Evolutionary conservation across 371 early-diverging fungal genomes (phyloP).

Genomic region (Apophysomyces ossiformis): DNA sequence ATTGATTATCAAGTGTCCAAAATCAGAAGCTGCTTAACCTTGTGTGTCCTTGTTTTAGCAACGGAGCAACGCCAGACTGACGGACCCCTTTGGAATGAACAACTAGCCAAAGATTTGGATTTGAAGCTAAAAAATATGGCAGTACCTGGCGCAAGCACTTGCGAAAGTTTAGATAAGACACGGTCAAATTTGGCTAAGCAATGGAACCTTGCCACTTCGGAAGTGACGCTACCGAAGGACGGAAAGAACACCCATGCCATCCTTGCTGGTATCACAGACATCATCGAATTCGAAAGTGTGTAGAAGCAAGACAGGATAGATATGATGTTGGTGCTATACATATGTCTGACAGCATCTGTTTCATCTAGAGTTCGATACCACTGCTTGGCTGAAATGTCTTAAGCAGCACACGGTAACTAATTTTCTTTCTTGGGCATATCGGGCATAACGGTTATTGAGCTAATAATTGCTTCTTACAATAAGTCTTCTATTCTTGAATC

Average conservation of each 20-base stretch:
- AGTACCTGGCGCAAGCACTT: slow-evolving; percentile 30
- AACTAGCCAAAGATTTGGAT: slow-evolving; percentile 35
- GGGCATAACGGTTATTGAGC: background rate
- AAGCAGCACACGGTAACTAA: slow-evolving; percentile 18
- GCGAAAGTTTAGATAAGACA: slow-evolving; percentile 15
- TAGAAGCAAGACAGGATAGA: background rate
- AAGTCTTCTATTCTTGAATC: slow-evolving; percentile 15
- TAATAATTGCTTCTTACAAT: background rate
- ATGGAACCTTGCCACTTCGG: slow-evolving; percentile 3
- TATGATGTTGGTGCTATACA: background rate
- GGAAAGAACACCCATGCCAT: slow-evolving; percentile 32
- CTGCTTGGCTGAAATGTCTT: slow-evolving; percentile 11
- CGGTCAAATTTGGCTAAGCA: slow-evolving; percentile 14
- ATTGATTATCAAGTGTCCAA: background rate
- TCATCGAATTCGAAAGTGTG: slow-evolving; percentile 26
- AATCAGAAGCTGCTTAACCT: background rate
- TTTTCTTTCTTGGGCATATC: background rate
- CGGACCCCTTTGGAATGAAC: slow-evolving; percentile 49
- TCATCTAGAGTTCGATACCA: slow-evolving; percentile 4
- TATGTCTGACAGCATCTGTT: background rate
- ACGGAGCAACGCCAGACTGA: slow-evolving; percentile 31
- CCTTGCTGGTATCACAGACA: slow-evolving; percentile 42
- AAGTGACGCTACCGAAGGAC: background rate
- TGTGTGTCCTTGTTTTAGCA: background rate
- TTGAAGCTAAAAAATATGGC: slow-evolving; percentile 35